phyloP scores from a whole-genome alignment of 1,284 basidiomycete genomes.

The Cutaneotrichosporon sp. region DNA sequence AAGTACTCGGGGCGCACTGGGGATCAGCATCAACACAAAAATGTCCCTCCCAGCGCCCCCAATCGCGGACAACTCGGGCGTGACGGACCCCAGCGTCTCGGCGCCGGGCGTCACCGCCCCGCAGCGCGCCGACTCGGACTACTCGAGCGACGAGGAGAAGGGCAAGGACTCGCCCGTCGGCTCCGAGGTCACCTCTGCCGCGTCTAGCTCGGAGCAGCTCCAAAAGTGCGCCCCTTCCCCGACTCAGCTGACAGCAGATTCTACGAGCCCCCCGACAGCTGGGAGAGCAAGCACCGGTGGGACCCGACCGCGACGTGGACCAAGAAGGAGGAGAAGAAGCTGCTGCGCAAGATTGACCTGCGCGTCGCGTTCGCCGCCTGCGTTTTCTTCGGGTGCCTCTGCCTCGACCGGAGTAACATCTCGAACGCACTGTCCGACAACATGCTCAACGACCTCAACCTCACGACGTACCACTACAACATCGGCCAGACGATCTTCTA shows the following conservation, averaged over 20 bases:
- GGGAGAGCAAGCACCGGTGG: conserved; percentile 49
- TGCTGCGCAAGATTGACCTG: conserved; percentile 39
- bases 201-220: background rate
- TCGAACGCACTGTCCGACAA: conserved; percentile 49
- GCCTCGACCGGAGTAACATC: conserved; percentile 46
- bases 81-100: background rate
- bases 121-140: background rate
- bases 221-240: background rate
- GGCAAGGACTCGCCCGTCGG: background rate
- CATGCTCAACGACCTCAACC: conserved; percentile 47
- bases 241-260: conserved; percentile 15
- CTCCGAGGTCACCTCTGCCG: background rate
- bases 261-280: conserved; percentile 41
- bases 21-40: background rate
- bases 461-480: conserved; percentile 53
- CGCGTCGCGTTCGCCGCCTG: conserved; percentile 37
- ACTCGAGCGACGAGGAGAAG: conserved; percentile 4
- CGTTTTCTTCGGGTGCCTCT: conserved; percentile 43
- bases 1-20: too few relatives aligned
- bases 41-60: background rate
- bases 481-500: conserved; percentile 46
- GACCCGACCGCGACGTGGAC: conserved; percentile 53
- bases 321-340: conserved; percentile 40
- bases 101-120: conserved; percentile 1
- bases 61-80: background rate